Evolutionary conservation across 371 early-diverging fungal genomes (phyloP).

Genomic region (Mycotypha africana): DNA sequence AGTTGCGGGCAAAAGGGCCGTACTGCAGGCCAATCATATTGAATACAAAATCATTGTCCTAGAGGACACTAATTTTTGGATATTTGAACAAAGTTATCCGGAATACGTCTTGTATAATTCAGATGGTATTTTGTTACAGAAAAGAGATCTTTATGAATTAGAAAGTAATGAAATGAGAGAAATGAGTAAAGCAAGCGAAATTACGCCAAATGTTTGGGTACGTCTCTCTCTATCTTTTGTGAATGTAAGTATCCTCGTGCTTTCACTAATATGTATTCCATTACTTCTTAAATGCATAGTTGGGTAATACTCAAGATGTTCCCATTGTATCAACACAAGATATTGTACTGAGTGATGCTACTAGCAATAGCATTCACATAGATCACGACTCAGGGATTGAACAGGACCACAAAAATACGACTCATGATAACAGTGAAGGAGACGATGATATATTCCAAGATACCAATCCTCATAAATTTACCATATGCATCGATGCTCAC

Average conservation of each 20-base stretch:
- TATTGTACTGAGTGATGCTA: too few relatives aligned
- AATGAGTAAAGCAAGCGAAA: constrained; percentile 50
- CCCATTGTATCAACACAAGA: constrained; percentile 28
- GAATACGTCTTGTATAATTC: constrained; percentile 42
- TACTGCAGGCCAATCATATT: constrained; percentile 20
- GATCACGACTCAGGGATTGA: too few relatives aligned
- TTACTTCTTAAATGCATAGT: too few relatives aligned
- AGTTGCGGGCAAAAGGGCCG: constrained; percentile 20
- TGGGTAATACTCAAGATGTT: constrained; percentile 57
- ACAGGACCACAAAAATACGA: too few relatives aligned
- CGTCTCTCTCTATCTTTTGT: neutral
- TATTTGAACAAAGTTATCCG: constrained; percentile 45
- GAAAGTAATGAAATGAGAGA: constrained; percentile 53
- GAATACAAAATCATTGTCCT: constrained; percentile 24
- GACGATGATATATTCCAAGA: too few relatives aligned
- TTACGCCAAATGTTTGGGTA: constrained; percentile 57
- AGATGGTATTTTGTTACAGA: constrained; percentile 28
- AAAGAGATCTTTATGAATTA: constrained; percentile 43
- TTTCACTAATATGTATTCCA: too few relatives aligned
- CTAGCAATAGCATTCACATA: too few relatives aligned
- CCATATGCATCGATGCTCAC: constrained; percentile 58
- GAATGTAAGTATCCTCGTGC: neutral
- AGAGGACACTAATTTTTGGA: constrained; percentile 25
- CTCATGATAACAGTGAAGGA: too few relatives aligned
- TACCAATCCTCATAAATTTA: constrained; percentile 43